Evolutionary conservation across 805 yeast genomes (phyloP).

Genomic region (Sporopachydermia lactativora): DNA sequence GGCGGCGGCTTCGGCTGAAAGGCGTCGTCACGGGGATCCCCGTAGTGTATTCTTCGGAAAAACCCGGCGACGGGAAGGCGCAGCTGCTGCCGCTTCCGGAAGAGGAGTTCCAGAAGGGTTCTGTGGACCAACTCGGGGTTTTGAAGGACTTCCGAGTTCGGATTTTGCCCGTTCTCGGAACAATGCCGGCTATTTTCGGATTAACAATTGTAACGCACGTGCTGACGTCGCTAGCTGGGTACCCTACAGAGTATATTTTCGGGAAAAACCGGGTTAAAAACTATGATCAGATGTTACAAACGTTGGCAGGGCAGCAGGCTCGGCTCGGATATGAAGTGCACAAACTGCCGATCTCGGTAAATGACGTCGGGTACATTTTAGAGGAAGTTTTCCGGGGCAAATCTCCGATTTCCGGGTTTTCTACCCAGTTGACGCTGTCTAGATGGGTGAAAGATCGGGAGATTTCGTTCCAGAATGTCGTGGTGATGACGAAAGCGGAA

Average conservation of each 20-base stretch:
- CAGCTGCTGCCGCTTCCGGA: conserved; percentile 73
- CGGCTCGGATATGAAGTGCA: conserved; percentile 63
- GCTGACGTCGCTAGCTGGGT: conserved; percentile 68
- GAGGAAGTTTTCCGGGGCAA: conserved; percentile 93
- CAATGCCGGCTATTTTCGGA: conserved; percentile 96
- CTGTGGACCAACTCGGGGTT: conserved; percentile 78
- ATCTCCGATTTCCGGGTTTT: conserved; percentile 72
- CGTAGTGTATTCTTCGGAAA: conserved; percentile 85
- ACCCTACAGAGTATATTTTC: conserved; percentile 82
- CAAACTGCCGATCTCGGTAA: conserved; percentile 56
- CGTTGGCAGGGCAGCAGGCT: conserved; percentile 76
- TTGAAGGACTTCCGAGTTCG: conserved; percentile 84
- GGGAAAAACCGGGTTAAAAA: conserved; percentile 79
- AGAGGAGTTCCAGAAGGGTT: conserved; percentile 65
- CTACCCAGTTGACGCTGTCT: conserved; percentile 67
- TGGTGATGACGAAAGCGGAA: conserved; percentile 81
- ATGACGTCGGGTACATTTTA: conserved; percentile 67
- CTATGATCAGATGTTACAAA: conserved; percentile 71
- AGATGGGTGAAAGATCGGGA: conserved; percentile 70
- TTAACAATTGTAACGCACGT: conserved; percentile 77
- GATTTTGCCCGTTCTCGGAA: conserved; percentile 89
- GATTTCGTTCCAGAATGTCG: conserved; percentile 62
- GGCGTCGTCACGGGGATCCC: conserved; percentile 72
- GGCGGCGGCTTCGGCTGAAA: conserved; percentile 67
- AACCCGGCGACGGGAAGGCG: conserved; percentile 94